Evolutionary conservation across 2,329 filamentous ascomycete genomes (phyloP).

Genomic region (Botrytis deweyae): DNA sequence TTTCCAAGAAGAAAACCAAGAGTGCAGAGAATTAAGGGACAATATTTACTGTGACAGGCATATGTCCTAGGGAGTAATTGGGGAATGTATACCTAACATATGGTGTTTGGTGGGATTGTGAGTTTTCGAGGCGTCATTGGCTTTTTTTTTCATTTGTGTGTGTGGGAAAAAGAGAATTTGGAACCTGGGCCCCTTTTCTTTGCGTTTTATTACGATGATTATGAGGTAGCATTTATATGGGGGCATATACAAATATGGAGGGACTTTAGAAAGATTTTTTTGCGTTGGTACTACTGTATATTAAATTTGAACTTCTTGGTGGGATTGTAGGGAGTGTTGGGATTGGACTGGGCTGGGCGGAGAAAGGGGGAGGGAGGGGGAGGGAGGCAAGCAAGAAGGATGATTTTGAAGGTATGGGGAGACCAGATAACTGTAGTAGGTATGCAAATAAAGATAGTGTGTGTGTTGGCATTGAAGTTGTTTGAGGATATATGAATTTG

Average conservation of each 20-base stretch:
- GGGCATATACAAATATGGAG: constrained; percentile 18
- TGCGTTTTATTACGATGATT: constrained; percentile 21
- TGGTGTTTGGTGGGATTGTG: constrained; percentile 16
- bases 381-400: background rate
- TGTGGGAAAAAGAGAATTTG: constrained; percentile 19
- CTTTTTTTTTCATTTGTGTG: constrained; percentile 7
- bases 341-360: background rate
- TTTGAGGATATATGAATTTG: background rate
- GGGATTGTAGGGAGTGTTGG: background rate
- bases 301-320: constrained; percentile 16
- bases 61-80: constrained; percentile 13
- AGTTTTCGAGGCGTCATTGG: background rate
- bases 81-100: constrained; percentile 11
- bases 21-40: constrained; percentile 6
- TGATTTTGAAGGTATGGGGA: constrained; percentile 1
- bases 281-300: constrained; percentile 16
- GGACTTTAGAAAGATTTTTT: constrained; percentile 19
- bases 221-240: constrained; percentile 20
- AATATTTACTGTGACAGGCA: background rate
- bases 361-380: background rate
- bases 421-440: background rate
- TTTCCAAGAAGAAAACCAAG: constrained; percentile 16
- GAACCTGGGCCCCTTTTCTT: constrained; percentile 8
- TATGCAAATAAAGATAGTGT: background rate
- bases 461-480: background rate